Evolutionary conservation across 495 filamentous ascomycete genomes (phyloP).

Genomic region (Penicillium paradoxum): DNA sequence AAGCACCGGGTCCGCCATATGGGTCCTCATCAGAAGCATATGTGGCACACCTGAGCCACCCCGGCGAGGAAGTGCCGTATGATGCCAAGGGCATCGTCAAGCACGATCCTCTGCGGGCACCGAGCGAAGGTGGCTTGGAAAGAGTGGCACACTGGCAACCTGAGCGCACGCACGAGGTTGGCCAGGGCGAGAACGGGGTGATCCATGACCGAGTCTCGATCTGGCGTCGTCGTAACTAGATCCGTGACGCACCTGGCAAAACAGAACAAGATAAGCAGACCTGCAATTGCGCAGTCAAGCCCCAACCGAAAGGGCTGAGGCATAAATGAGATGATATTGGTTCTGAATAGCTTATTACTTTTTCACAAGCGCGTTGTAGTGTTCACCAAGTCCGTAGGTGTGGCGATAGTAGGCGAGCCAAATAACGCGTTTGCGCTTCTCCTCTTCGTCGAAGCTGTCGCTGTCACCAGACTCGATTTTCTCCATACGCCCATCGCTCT

Average conservation of each 20-base stretch:
- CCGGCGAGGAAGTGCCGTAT: conserved; percentile 62
- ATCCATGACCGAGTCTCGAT: conserved; percentile 36
- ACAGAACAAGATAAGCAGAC: conserved; percentile 4
- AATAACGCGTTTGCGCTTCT: conserved; percentile 43
- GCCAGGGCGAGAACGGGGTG: conserved; percentile 30
- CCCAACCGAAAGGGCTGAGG: neutral
- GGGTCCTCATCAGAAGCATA: conserved; percentile 59
- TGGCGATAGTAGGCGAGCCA: conserved; percentile 97
- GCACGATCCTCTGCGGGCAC: conserved; percentile 35
- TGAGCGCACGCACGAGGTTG: conserved; percentile 57
- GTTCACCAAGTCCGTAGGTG: conserved; percentile 87
- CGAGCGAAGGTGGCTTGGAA: conserved; percentile 45
- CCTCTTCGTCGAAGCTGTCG: conserved; percentile 43
- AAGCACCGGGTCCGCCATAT: conserved; percentile 65
- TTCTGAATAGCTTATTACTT: conserved; percentile 9
- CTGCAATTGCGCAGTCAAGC: neutral
- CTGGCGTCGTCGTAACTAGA: conserved; percentile 33
- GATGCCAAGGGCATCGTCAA: conserved; percentile 49
- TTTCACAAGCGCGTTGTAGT: conserved; percentile 80
- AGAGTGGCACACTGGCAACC: conserved; percentile 63
- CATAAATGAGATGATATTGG: conserved; percentile 3
- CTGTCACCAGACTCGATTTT: conserved; percentile 55
- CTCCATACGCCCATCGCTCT: conserved; percentile 72
- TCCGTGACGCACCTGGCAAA: neutral
- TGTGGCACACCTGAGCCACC: conserved; percentile 57